Conservation (phyloP, 495 filamentous ascomycete species). For the Tricharina praecox region DNA sequence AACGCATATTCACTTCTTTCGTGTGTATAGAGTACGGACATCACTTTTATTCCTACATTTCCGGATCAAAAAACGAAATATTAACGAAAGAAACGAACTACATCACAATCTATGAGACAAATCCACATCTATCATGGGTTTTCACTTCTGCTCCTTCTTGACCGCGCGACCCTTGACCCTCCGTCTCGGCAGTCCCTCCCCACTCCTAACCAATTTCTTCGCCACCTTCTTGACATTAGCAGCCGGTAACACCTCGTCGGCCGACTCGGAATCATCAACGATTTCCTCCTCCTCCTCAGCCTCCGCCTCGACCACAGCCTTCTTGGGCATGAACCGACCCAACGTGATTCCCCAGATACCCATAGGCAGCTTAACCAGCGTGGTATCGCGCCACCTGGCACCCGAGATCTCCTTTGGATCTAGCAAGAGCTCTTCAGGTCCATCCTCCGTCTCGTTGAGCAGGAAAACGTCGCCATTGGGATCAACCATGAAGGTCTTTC, state of each 20-base stretch:
- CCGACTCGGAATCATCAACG: too few relatives aligned
- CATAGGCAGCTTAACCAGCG: constrained; percentile 48
- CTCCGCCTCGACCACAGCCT: constrained; percentile 26
- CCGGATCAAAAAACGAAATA: too few relatives aligned
- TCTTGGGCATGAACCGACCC: constrained; percentile 34
- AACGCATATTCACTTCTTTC: too few relatives aligned
- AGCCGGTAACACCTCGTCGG: constrained; percentile 20
- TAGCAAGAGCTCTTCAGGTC: constrained; percentile 65
- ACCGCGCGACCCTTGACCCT: constrained; percentile 16
- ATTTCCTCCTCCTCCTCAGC: constrained; percentile 28
- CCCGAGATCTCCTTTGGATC: constrained; percentile 53
- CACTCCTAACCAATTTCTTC: constrained; percentile 24
- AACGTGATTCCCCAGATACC: constrained; percentile 45
- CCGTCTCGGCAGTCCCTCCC: constrained; percentile 20
- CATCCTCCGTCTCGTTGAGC: constrained; percentile 75
- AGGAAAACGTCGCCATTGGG: constrained; percentile 79
- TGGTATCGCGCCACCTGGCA: constrained; percentile 52
- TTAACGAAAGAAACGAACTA: too few relatives aligned
- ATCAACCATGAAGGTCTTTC: constrained; percentile 86
- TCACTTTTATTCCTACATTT: too few relatives aligned
- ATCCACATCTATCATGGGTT: too few relatives aligned
- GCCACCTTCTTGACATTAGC: constrained; percentile 9
- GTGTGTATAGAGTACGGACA: too few relatives aligned
- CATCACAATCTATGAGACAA: too few relatives aligned
- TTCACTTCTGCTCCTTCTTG: too few relatives aligned